Conservation (phyloP, 768 basidiomycete species). For the Hericium erinaceus region DNA sequence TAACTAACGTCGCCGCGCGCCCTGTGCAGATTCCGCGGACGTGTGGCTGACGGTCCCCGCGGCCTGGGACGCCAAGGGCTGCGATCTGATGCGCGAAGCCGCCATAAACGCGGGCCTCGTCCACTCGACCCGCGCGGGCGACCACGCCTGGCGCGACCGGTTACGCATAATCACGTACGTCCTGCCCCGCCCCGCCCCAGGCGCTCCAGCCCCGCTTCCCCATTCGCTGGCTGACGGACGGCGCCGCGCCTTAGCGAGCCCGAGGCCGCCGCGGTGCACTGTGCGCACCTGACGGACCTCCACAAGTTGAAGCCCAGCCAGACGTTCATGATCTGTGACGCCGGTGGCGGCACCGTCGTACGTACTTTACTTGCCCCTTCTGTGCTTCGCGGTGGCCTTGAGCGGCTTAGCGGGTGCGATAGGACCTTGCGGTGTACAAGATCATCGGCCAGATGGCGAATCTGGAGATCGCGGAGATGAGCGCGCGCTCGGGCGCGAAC, state of each 20-base stretch:
- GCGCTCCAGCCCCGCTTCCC: neutral
- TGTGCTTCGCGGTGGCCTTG: slow-evolving; percentile 2
- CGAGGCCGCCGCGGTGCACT: slow-evolving; percentile 89
- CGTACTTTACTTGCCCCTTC: neutral
- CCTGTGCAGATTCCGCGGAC: slow-evolving; percentile 59
- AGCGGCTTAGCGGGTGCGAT: slow-evolving; percentile 2
- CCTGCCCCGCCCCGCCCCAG: neutral
- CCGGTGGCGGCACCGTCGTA: slow-evolving; percentile 29
- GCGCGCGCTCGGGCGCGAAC: slow-evolving; percentile 78
- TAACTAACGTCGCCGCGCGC: neutral
- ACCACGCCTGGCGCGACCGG: slow-evolving; percentile 70
- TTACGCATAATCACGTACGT: slow-evolving; percentile 69
- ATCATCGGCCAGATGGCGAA: slow-evolving; percentile 73
- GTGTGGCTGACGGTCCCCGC: slow-evolving; percentile 85
- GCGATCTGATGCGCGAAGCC: slow-evolving; percentile 78
- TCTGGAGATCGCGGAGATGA: slow-evolving; percentile 89
- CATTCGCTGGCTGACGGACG: slow-evolving; percentile 1
- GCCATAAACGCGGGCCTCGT: slow-evolving; percentile 78
- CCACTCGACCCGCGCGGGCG: slow-evolving; percentile 58
- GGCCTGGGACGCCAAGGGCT: slow-evolving; percentile 84
- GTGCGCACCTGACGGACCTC: slow-evolving; percentile 70
- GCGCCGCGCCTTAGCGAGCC: slow-evolving; percentile 34
- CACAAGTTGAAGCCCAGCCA: slow-evolving; percentile 74
- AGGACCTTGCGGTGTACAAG: slow-evolving; percentile 40
- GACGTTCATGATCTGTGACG: slow-evolving; percentile 88